phyloP scores from a whole-genome alignment of 2,329 filamentous ascomycete species.

The Elsinoe ampelina region DNA sequence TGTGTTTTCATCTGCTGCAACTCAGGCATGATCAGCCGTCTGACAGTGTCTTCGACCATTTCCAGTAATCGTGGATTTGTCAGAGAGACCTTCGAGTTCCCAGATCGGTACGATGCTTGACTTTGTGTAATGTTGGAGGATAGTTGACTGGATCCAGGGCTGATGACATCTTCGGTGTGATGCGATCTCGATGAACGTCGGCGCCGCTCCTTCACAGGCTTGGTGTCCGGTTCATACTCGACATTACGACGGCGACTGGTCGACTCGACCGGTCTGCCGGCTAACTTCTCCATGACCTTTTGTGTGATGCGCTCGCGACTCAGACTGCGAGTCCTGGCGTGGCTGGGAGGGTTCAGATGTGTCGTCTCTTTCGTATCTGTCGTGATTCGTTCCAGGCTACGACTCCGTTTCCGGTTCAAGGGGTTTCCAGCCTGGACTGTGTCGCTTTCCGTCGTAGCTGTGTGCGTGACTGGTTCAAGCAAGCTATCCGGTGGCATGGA shows the following conservation, averaged over 20 bases:
- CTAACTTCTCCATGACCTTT: constrained; percentile 59
- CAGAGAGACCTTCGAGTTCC: constrained; percentile 55
- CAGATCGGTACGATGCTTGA: constrained; percentile 50
- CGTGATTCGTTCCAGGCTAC: constrained; percentile 33
- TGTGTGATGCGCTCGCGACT: constrained; percentile 60
- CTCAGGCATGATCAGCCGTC: constrained; percentile 80
- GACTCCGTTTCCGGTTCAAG: constrained; percentile 37
- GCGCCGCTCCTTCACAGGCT: constrained; percentile 24
- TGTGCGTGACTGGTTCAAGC: constrained; percentile 46
- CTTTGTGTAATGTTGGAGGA: constrained; percentile 49
- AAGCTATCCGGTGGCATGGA: constrained; percentile 66
- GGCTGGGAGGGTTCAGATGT: constrained; percentile 48
- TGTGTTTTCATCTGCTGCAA: constrained; percentile 85
- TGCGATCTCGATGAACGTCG: constrained; percentile 37
- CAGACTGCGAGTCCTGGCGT: constrained; percentile 52
- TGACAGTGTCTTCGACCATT: constrained; percentile 88
- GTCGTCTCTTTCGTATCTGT: constrained; percentile 25
- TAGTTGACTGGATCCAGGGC: constrained; percentile 53
- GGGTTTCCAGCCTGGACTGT: neutral
- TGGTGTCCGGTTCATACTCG: constrained; percentile 27
- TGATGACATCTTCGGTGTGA: constrained; percentile 42
- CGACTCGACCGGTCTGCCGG: constrained; percentile 33
- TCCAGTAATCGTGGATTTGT: constrained; percentile 83
- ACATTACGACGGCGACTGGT: constrained; percentile 23
- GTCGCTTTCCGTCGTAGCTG: constrained; percentile 23